These are phyloP conservation scores for Aphanomyces astaci DNA, from an alignment of 352 stramenopile genomes.

Conservation along the genomic window DNA sequence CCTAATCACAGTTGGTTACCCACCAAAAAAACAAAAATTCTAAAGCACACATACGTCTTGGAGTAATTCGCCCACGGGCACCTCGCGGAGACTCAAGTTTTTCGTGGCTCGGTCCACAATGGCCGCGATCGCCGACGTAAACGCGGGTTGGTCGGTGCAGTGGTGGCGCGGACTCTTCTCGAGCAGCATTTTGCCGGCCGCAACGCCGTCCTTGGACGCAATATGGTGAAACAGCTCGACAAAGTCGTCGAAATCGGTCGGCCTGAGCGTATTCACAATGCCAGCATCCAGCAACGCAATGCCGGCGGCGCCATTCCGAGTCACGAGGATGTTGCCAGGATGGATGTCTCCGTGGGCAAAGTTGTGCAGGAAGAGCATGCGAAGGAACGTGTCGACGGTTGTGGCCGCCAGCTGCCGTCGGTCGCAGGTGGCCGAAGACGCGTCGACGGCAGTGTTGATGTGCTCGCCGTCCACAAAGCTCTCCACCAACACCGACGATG, in stretches of 20 bases:
- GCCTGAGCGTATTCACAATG: slow-evolving; percentile 75
- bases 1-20: slow-evolving; percentile 17
- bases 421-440: slow-evolving; percentile 40
- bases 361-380: slow-evolving; percentile 96
- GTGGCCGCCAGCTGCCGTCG: slow-evolving; percentile 57
- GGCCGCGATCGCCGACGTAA: slow-evolving; percentile 58
- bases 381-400: slow-evolving; percentile 81
- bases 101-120: slow-evolving; percentile 58
- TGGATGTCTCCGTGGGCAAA: slow-evolving; percentile 92
- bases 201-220: slow-evolving; percentile 69
- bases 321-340: slow-evolving; percentile 85
- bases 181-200: slow-evolving; percentile 69
- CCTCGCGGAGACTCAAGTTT: slow-evolving; percentile 58
- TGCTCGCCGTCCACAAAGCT: slow-evolving; percentile 78
- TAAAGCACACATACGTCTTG: slow-evolving; percentile 35
- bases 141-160: slow-evolving; percentile 63
- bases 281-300: slow-evolving; percentile 78
- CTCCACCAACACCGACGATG: slow-evolving; percentile 86
- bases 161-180: slow-evolving; percentile 34
- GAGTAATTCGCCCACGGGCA: slow-evolving; percentile 64
- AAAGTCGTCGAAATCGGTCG: slow-evolving; percentile 71
- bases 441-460: slow-evolving; percentile 40
- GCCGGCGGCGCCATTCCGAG: slow-evolving; percentile 24
- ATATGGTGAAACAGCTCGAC: slow-evolving; percentile 82
- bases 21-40: no score